Evolutionary conservation across 2,329 filamentous ascomycete genomes (phyloP).

Genomic region (Nemania serpens): DNA sequence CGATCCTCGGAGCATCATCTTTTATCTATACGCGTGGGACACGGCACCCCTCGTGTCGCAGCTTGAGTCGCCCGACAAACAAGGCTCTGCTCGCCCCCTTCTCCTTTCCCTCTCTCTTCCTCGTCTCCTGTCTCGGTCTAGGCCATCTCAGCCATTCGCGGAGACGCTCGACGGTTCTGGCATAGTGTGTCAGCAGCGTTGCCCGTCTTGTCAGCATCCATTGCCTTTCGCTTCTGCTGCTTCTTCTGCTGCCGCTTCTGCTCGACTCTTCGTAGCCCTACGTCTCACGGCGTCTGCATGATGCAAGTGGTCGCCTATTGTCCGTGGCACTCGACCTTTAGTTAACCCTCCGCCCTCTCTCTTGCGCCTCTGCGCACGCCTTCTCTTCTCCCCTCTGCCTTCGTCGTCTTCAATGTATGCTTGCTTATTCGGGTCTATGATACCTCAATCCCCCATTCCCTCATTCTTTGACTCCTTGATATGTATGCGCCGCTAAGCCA

Average conservation of each 20-base stretch:
- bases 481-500: conserved; percentile 28
- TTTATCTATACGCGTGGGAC: background rate
- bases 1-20: conserved; percentile 5
- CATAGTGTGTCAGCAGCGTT: conserved; percentile 21
- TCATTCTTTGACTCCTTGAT: conserved; percentile 24
- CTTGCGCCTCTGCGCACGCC: conserved; percentile 18
- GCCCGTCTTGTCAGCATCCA: background rate
- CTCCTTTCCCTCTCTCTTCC: conserved; percentile 3
- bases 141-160: background rate
- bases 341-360: conserved; percentile 31
- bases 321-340: conserved; percentile 41
- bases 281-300: conserved; percentile 38
- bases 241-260: conserved; percentile 7
- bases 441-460: conserved; percentile 9
- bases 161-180: background rate
- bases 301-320: conserved; percentile 41
- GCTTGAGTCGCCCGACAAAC: conserved; percentile 6
- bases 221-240: background rate
- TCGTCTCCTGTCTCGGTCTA: too few species aligned
- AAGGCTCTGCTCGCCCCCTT: conserved; percentile 26
- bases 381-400: conserved; percentile 14
- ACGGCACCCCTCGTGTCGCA: conserved; percentile 5
- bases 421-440: conserved; percentile 24
- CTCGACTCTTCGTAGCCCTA: conserved; percentile 26
- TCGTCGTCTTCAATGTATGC: conserved; percentile 27